Percentiles rank a stretch among this genome's conserved stretches.
Evolutionary conservation across 768 basidiomycete genomes (phyloP).

Genomic region (Tulasnella calospora): DNA sequence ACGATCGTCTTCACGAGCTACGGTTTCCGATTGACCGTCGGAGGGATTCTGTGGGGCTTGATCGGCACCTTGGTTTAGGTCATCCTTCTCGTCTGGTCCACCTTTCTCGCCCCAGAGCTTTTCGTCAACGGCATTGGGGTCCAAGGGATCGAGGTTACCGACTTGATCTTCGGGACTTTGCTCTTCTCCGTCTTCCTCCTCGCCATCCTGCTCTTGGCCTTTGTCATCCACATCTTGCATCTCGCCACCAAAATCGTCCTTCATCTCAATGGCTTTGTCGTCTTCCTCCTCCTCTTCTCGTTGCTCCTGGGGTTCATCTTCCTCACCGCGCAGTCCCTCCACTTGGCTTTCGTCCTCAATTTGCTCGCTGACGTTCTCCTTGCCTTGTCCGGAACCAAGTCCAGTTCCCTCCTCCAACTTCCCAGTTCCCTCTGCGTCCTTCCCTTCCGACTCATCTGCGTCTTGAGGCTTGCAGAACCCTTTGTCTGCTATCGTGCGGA

Average conservation of each 20-base stretch:
- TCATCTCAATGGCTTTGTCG: slow-evolving; percentile 84
- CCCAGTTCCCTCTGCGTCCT: slow-evolving; percentile 43
- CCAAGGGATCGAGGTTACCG: slow-evolving; percentile 73
- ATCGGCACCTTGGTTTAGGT: slow-evolving; percentile 35
- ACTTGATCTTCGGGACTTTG: slow-evolving; percentile 74
- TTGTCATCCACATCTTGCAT: slow-evolving; percentile 63
- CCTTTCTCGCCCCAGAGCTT: slow-evolving; percentile 93
- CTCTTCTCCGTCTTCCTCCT: slow-evolving; percentile 48
- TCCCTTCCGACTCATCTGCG: slow-evolving; percentile 38
- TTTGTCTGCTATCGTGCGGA: slow-evolving; percentile 68
- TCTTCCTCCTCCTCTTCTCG: slow-evolving; percentile 50
- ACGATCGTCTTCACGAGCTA: slow-evolving; percentile 66
- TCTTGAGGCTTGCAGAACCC: slow-evolving; percentile 94
- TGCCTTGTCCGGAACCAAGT: slow-evolving; percentile 80
- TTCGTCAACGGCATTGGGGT: slow-evolving; percentile 85
- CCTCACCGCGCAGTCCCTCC: slow-evolving; percentile 73
- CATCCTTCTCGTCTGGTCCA: slow-evolving; percentile 42
- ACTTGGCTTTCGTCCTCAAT: slow-evolving; percentile 96
- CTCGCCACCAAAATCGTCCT: slow-evolving; percentile 79
- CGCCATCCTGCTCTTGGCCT: slow-evolving; percentile 41
- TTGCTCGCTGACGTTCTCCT: slow-evolving; percentile 85
- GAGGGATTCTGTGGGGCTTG: slow-evolving; percentile 55
- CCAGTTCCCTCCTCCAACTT: slow-evolving; percentile 70
- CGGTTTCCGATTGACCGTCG: slow-evolving; percentile 58
- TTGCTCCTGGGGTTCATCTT: slow-evolving; percentile 40